Conservation (phyloP, 2,329 filamentous ascomycete species). For the Neopestalotiopsis sp. region DNA sequence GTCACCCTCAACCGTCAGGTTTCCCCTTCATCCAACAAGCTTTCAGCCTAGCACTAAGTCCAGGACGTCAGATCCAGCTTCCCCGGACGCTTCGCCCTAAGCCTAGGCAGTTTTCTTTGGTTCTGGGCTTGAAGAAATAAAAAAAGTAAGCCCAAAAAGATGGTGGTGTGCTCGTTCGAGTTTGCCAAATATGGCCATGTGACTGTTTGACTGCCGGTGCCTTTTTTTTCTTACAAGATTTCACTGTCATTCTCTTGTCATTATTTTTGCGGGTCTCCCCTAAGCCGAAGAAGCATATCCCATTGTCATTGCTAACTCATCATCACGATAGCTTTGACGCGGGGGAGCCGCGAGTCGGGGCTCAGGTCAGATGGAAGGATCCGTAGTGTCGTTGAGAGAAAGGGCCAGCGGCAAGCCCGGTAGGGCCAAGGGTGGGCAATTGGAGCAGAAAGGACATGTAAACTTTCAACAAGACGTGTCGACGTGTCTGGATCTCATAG, state of each 20-base stretch:
- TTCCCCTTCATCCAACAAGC: neutral
- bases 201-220: neutral
- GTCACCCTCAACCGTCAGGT: neutral
- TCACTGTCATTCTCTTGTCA: no score
- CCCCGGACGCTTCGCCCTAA: neutral
- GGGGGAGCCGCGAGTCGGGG: neutral
- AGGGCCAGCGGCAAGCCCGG: neutral
- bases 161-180: neutral
- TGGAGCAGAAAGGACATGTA: neutral
- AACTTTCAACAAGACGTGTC: neutral
- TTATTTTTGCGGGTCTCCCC: neutral
- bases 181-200: neutral
- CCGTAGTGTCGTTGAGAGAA: neutral
- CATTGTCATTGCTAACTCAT: neutral
- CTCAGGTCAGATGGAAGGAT: neutral
- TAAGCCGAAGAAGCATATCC: neutral
- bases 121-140: neutral
- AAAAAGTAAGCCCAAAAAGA: neutral
- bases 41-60: neutral
- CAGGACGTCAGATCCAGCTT: slow-evolving; percentile 1
- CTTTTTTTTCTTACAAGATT: neutral
- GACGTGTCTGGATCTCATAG: neutral
- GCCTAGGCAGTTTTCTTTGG: neutral
- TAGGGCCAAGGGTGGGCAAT: neutral
- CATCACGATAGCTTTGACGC: neutral